Evolutionary conservation across 306 rosid genomes (phyloP).

Genomic region (Glycine latifolia): DNA sequence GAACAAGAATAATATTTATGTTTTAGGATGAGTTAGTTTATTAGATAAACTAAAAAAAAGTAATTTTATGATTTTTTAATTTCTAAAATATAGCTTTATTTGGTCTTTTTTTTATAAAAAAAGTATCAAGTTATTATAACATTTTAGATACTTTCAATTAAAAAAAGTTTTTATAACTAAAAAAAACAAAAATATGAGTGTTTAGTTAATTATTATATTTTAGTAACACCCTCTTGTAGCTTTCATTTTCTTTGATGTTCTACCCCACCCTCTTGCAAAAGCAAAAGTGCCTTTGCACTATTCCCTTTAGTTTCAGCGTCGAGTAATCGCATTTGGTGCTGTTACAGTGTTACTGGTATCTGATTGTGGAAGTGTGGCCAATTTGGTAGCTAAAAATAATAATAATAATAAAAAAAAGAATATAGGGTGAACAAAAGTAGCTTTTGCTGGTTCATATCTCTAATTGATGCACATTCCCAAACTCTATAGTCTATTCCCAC

Average conservation of each 20-base stretch:
- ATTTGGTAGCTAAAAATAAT: constrained; percentile 42
- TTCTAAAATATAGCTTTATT: neutral
- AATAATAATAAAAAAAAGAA: neutral
- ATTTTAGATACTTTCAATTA: neutral
- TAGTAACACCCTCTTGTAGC: neutral
- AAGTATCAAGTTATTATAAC: no score
- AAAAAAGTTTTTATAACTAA: neutral
- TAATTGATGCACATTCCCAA: constrained; percentile 31
- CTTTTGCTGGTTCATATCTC: constrained; percentile 38
- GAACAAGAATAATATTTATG: neutral
- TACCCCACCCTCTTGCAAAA: constrained; percentile 37
- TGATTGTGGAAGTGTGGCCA: constrained; percentile 51
- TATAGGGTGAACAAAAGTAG: constrained; percentile 20
- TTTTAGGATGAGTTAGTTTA: neutral
- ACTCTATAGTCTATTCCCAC: constrained; percentile 36
- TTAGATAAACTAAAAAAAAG: neutral
- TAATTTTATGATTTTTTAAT: neutral
- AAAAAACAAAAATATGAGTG: neutral
- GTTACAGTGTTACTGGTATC: constrained; percentile 7
- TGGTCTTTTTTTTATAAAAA: neutral
- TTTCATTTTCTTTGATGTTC: constrained; percentile 11
- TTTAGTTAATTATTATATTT: neutral
- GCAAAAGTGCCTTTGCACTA: constrained; percentile 43
- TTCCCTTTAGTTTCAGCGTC: constrained; percentile 50
- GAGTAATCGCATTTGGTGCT: constrained; percentile 62